A percentile compares a stretch with the other conserved stretches of the same genome.
Evolutionary conservation across 192 early-diverging fungal species (phyloP).

Genomic region (Coemansia sp.): DNA sequence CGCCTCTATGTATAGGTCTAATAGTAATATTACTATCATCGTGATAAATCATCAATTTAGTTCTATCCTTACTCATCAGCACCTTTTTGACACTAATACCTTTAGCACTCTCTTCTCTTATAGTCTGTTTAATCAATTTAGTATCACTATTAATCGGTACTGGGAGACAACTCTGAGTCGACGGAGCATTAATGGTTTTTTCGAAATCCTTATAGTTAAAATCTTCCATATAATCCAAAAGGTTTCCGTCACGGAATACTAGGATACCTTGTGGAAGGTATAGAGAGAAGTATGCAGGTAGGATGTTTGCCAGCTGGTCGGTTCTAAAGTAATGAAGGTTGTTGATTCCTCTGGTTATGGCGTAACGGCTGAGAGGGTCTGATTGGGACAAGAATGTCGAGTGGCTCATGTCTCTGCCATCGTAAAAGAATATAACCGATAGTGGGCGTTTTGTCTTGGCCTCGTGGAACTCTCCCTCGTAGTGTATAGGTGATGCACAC

Average conservation of each 20-base stretch:
- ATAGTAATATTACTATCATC: neutral
- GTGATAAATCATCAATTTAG: neutral
- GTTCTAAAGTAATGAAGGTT: too few species aligned
- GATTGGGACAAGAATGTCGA: too few species aligned
- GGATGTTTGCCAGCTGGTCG: too few species aligned
- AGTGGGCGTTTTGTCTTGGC: neutral
- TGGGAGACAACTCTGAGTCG: neutral
- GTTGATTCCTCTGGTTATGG: too few species aligned
- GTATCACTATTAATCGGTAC: neutral
- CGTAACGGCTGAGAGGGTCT: too few species aligned
- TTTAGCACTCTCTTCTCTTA: neutral
- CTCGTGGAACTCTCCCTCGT: neutral
- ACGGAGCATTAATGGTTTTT: neutral
- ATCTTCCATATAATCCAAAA: too few species aligned
- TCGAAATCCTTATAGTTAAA: neutral
- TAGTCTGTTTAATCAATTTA: neutral
- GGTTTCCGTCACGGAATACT: too few species aligned
- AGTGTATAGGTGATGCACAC: neutral
- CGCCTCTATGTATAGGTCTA: neutral
- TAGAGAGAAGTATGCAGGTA: too few species aligned
- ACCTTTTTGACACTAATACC: neutral
- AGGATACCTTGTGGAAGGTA: too few species aligned
- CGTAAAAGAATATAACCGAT: too few species aligned
- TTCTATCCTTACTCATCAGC: neutral
- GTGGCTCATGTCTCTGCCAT: too few species aligned